A percentile compares a stretch with the other conserved stretches of the same genome.
Evolutionary conservation across 2,329 filamentous ascomycete genomes (phyloP).

Genomic region (Aquanectria penicillioides): DNA sequence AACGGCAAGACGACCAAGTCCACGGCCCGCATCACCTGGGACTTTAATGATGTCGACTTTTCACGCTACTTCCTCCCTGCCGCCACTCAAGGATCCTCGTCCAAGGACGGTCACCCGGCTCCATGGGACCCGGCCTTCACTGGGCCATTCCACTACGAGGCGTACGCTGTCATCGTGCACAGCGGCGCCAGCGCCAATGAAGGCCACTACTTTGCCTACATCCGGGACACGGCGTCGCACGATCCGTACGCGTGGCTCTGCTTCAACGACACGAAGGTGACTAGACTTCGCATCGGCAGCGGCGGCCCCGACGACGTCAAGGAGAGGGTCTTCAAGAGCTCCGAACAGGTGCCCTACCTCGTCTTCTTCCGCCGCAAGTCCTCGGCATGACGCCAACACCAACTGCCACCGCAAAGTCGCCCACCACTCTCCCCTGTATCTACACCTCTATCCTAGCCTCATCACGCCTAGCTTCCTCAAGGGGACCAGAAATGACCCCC

Average conservation of each 20-base stretch:
- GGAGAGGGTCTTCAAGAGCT: conserved; percentile 51
- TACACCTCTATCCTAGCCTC: not conserved
- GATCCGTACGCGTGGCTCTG: conserved; percentile 58
- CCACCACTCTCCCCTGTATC: not conserved
- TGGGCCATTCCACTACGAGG: conserved; percentile 79
- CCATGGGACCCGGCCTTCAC: conserved; percentile 53
- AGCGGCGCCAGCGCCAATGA: conserved; percentile 72
- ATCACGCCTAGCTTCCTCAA: not conserved
- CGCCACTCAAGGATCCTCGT: conserved; percentile 34
- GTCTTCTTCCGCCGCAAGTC: conserved; percentile 56
- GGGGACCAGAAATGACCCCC: not conserved
- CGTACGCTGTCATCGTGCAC: conserved; percentile 87
- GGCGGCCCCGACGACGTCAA: conserved; percentile 47
- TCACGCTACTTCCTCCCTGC: conserved; percentile 55
- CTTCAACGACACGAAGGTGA: conserved; percentile 59
- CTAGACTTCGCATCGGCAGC: conserved; percentile 54
- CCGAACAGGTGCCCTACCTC: conserved; percentile 57
- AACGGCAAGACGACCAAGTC: conserved; percentile 66
- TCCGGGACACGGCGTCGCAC: conserved; percentile 64
- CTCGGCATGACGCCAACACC: conserved; percentile 26
- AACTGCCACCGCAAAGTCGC: not conserved
- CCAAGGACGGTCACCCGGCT: conserved; percentile 43
- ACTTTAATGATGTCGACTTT: conserved; percentile 74
- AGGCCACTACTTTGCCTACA: conserved; percentile 84
- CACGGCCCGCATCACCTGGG: conserved; percentile 78